Conservation (phyloP, 306 rosid genomes). For the Boehmeria nivea region DNA sequence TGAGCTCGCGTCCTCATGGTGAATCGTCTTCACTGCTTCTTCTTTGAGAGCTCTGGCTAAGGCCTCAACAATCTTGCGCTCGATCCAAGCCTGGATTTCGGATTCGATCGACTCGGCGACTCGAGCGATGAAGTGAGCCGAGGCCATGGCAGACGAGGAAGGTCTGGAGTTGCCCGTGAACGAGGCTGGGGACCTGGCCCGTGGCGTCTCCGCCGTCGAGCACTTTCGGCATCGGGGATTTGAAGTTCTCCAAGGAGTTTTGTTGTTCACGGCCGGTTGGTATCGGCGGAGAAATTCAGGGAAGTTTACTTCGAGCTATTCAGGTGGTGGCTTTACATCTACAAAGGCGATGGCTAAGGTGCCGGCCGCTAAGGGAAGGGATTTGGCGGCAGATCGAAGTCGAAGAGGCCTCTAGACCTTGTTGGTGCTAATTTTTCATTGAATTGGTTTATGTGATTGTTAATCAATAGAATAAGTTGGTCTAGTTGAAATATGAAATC, state of each 20-base stretch:
- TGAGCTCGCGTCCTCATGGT: too few relatives aligned
- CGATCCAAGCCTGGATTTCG: too few relatives aligned
- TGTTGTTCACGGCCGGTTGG: constrained; percentile 34
- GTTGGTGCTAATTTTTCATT: constrained; percentile 26
- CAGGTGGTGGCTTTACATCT: constrained; percentile 35
- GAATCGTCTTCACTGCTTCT: too few relatives aligned
- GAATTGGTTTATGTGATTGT: too few relatives aligned
- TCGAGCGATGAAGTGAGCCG: too few relatives aligned
- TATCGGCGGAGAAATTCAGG: constrained; percentile 32
- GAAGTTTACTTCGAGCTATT: constrained; percentile 33
- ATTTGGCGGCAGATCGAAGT: constrained; percentile 9
- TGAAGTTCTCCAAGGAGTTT: constrained; percentile 50
- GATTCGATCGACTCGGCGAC: too few relatives aligned
- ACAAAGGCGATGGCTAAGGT: constrained; percentile 12
- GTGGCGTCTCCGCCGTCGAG: constrained; percentile 44
- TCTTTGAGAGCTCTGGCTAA: too few relatives aligned
- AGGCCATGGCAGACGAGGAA: too few relatives aligned
- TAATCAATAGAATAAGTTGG: too few relatives aligned
- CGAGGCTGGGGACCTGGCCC: constrained; percentile 46
- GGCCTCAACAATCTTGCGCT: too few relatives aligned
- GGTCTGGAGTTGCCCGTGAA: too few relatives aligned
- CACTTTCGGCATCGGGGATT: constrained; percentile 28
- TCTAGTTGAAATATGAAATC: too few relatives aligned
- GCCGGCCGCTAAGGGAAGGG: background rate
- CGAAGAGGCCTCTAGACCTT: constrained; percentile 19